These are phyloP conservation scores for Cryptococcus floricola DNA, from an alignment of 1,284 basidiomycete species.

Conservation along the genomic window DNA sequence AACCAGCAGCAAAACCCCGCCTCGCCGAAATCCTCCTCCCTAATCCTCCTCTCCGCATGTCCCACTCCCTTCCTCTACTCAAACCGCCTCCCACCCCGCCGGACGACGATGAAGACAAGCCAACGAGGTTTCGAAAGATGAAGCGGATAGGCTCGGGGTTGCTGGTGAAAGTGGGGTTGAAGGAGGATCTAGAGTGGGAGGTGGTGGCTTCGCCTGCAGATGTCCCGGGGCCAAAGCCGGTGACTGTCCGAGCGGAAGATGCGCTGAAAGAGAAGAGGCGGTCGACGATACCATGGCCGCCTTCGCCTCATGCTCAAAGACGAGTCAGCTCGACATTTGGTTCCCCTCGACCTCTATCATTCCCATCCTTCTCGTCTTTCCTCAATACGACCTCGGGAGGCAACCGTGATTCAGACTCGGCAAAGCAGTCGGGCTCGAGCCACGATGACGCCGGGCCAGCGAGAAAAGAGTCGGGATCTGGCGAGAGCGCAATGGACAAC, in stretches of 20 bases:
- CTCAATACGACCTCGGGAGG: background rate
- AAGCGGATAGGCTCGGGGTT: background rate
- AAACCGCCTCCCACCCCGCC: background rate
- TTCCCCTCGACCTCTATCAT: background rate
- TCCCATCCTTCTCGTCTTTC: background rate
- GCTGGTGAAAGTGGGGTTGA: background rate
- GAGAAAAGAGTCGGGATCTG: background rate
- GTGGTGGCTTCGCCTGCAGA: background rate
- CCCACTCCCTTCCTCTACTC: background rate
- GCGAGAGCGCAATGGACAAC: background rate
- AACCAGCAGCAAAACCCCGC: background rate
- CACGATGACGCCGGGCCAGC: background rate
- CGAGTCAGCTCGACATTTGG: background rate
- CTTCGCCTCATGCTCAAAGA: background rate
- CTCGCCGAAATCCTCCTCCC: conserved; percentile 1
- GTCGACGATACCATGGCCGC: background rate
- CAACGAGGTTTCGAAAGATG: background rate
- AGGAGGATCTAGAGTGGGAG: background rate
- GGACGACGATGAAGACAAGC: background rate
- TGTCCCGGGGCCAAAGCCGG: background rate
- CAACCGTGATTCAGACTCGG: background rate
- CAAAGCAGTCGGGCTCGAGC: background rate
- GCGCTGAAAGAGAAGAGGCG: background rate
- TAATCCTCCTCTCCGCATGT: background rate
- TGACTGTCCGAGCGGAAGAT: background rate